A percentile compares a stretch with the other conserved stretches of the same genome.
Evolutionary conservation across 495 filamentous ascomycete genomes (phyloP).

Genomic region (Aspergillus homomorphus): DNA sequence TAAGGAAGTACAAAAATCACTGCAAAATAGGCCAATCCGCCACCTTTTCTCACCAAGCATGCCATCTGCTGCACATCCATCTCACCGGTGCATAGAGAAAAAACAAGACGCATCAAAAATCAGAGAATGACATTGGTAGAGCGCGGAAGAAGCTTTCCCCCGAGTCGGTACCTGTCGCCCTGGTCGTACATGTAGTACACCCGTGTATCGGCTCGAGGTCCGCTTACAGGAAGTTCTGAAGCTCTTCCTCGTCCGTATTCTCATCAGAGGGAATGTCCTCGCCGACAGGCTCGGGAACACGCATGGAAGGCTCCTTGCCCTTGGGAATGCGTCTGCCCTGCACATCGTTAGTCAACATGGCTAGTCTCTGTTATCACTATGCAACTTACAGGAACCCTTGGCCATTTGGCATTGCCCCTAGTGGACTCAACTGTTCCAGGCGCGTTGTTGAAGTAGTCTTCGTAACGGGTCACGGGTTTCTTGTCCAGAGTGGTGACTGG

Average conservation of each 20-base stretch:
- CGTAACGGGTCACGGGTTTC: neutral
- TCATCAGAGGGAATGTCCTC: constrained; percentile 14
- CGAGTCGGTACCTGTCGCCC: neutral
- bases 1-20: neutral
- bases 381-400: constrained; percentile 7
- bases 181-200: neutral
- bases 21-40: neutral
- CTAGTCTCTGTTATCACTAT: neutral
- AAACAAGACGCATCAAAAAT: neutral
- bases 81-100: neutral
- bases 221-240: constrained; percentile 16
- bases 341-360: neutral
- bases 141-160: neutral
- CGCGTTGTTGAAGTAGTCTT: neutral
- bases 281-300: constrained; percentile 11
- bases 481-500: neutral
- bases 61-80: neutral
- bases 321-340: constrained; percentile 16
- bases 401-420: constrained; percentile 10
- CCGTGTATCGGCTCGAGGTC: neutral
- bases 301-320: constrained; percentile 5
- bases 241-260: constrained; percentile 19
- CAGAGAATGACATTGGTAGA: neutral
- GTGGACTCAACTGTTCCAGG: neutral
- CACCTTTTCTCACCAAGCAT: neutral